Base-by-base conservation (phyloP, 176 grass and related monocot genomes). In the Dendrocalamus sinicus region DNA sequence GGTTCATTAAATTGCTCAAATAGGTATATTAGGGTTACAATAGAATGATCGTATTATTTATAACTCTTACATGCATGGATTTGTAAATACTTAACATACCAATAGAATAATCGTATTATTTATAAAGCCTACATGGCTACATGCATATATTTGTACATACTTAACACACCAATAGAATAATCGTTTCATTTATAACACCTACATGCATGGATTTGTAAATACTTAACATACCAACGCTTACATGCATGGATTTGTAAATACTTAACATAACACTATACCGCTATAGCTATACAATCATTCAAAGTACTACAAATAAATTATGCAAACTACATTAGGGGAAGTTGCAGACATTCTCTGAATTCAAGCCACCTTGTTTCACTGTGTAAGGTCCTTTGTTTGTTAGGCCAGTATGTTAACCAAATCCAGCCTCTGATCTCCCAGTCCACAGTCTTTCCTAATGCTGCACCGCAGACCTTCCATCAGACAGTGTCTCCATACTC, bases 331-430 rank as follows among this genome's bases (percentile, higher is more conserved):
- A 67, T 83, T 74, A 94, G 88, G 75, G 86, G 86, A 67, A 96
- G 86, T 40, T 90, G 70, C 75, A 99, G 78, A 70, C 86, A 79
- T 83, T 99, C 90, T 63, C 74, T 91, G 71, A 99, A 95, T 72
- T 95, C 90, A 65, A 99, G 50, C 88, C 82, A 59, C 78, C 90
- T 89, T 35, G 93, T 96, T 78, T 98, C 91, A 19, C 70, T 92
- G 70, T 98, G 89, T 41, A 86, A 91, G 37, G 85, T 98, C 62
- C 81, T 91, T 79, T 99, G 96, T 65, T 94, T 96, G 86, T 99
- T 96, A 20, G 96, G 96, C 92, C 90, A 99, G 77, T 99, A 99
- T 13, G 93, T 99, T 9, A 96, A 59, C 93, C 96, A 91, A 86
- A 99, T 92, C 80, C 80, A 91, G 0, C 96, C 96, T 82, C 50